phyloP scores from a whole-genome alignment of 306 rosid genomes.

The Astragalus glycyphyllos region DNA sequence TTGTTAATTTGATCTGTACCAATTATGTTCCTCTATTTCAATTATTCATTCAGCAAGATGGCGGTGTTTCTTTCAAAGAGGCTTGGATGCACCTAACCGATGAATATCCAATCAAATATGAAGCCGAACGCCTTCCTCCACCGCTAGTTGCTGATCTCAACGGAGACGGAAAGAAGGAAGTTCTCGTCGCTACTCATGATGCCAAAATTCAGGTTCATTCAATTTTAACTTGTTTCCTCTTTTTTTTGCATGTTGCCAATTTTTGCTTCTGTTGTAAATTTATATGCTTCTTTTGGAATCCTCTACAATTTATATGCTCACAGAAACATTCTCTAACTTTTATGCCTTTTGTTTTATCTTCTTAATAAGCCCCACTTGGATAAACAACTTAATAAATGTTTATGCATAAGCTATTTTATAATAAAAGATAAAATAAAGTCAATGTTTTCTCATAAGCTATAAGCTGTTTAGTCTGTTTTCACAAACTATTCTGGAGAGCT shows the following conservation, averaged over 20 bases:
- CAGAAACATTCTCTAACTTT: neutral
- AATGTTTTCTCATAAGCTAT: no score
- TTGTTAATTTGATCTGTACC: conserved; percentile 20
- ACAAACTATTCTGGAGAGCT: no score
- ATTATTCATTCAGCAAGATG: conserved; percentile 74
- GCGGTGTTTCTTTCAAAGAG: conserved; percentile 90
- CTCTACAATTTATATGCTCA: conserved; percentile 12
- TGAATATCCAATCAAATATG: conserved; percentile 91
- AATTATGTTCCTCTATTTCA: conserved; percentile 1
- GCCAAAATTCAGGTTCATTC: conserved; percentile 87
- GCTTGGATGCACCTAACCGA: conserved; percentile 96
- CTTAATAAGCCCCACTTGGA: no score
- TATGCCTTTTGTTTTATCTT: no score
- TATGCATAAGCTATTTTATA: no score
- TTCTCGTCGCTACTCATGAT: conserved; percentile 89
- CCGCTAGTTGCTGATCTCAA: conserved; percentile 91
- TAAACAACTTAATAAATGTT: no score
- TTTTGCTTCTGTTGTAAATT: neutral
- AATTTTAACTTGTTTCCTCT: neutral
- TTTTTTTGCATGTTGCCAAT: conserved; percentile 1
- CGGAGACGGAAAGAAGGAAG: conserved; percentile 96
- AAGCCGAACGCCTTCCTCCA: conserved; percentile 95
- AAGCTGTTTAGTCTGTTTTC: no score
- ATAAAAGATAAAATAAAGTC: no score
- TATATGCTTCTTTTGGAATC: conserved; percentile 15